A percentile compares a stretch with the other conserved stretches of the same genome.
phyloP scores from a whole-genome alignment of 2,329 filamentous ascomycete species.

The Exophiala spinifera region DNA sequence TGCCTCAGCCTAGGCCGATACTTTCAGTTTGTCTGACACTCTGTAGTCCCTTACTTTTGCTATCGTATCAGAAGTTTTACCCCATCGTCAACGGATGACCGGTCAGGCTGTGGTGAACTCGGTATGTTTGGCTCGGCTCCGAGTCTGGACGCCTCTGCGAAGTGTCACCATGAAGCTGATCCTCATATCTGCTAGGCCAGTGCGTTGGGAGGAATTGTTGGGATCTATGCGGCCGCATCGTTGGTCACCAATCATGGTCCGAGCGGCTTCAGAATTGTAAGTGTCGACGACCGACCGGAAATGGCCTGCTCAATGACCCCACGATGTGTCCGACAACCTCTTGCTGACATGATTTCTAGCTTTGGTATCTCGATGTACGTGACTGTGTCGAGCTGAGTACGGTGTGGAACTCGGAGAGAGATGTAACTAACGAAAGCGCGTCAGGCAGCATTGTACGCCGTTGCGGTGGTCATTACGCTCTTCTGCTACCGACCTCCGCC shows the following conservation, averaged over 20 bases:
- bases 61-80: slow-evolving; percentile 2
- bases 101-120: slow-evolving; percentile 1
- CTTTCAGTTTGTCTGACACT: not conserved
- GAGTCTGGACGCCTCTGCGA: not conserved
- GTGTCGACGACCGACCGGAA: not conserved
- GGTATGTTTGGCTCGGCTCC: not conserved
- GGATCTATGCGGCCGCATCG: not conserved
- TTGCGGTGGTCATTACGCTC: not conserved
- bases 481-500: slow-evolving; percentile 1
- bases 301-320: not conserved
- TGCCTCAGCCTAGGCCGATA: slow-evolving; percentile 1
- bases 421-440: not conserved
- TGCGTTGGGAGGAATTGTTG: not conserved
- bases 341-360: slow-evolving; percentile 1
- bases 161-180: not conserved
- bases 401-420: not conserved
- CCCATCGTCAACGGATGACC: slow-evolving; percentile 3
- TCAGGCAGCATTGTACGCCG: not conserved
- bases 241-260: not conserved
- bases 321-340: not conserved
- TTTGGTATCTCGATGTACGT: slow-evolving; percentile 3
- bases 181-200: slow-evolving; percentile 1
- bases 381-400: not conserved
- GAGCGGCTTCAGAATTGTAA: slow-evolving; percentile 3
- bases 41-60: slow-evolving; percentile 4